These are phyloP conservation scores for Hydrangea macrophylla DNA, from an alignment of 148 eudicot genomes.

Conservation along the genomic window DNA sequence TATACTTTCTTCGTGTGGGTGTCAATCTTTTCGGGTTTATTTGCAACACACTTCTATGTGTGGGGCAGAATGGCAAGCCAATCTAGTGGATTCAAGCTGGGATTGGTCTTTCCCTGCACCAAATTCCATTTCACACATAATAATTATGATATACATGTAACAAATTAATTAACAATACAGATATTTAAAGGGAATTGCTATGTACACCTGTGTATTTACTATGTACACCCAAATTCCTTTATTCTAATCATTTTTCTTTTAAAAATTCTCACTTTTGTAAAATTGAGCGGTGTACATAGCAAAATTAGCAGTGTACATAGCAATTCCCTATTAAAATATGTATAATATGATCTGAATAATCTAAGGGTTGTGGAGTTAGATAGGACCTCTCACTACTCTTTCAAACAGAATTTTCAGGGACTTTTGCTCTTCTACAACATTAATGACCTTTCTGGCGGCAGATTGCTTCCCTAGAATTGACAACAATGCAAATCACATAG, in stretches of 20 bases:
- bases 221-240: too few relatives aligned
- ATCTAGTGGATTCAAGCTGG: constrained; percentile 30
- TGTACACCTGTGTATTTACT: too few relatives aligned
- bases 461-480: constrained; percentile 28
- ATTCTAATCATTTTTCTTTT: too few relatives aligned
- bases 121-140: neutral
- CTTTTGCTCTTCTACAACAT: constrained; percentile 1
- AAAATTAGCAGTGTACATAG: too few relatives aligned
- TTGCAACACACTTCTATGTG: constrained; percentile 31
- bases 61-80: constrained; percentile 27
- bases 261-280: too few relatives aligned
- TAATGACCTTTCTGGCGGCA: neutral
- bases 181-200: too few relatives aligned
- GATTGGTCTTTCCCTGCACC: constrained; percentile 19
- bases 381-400: constrained; percentile 38
- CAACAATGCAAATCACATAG: neutral
- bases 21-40: constrained; percentile 27
- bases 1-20: constrained; percentile 18
- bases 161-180: too few relatives aligned
- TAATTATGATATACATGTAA: neutral
- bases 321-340: too few relatives aligned
- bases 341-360: too few relatives aligned
- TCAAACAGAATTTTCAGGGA: constrained; percentile 17
- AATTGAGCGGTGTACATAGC: too few relatives aligned
- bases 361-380: neutral